Conservation (phyloP, 106 monocot genomes). For the Acanthochlamys bracteata region DNA sequence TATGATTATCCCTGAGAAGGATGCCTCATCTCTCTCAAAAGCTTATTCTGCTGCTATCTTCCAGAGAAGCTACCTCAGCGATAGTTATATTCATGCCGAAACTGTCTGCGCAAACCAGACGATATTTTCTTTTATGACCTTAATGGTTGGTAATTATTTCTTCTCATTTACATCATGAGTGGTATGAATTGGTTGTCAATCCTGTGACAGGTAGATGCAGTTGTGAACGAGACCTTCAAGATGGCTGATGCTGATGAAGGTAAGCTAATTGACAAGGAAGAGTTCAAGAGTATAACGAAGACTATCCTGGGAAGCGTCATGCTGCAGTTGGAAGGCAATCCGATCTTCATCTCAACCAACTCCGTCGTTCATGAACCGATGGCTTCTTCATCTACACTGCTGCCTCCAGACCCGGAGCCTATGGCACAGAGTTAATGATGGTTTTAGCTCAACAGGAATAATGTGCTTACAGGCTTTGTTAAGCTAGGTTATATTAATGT, state of each 20-base stretch:
- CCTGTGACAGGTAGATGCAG: constrained; percentile 45
- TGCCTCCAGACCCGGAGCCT: constrained; percentile 10
- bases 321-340: constrained; percentile 47
- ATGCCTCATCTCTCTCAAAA: no score
- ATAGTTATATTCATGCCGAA: no score
- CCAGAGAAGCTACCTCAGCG: no score
- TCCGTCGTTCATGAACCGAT: constrained; percentile 68
- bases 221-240: constrained; percentile 45
- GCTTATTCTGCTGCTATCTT: no score
- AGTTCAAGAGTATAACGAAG: constrained; percentile 53
- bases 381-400: constrained; percentile 25
- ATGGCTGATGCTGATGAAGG: constrained; percentile 45
- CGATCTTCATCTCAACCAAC: constrained; percentile 57
- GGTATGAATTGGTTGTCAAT: not conserved
- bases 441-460: no score
- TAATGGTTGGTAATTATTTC: no score
- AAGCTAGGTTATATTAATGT: no score
- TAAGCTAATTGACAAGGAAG: constrained; percentile 29
- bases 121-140: no score
- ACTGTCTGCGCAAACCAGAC: no score
- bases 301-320: constrained; percentile 60
- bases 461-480: no score
- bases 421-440: not conserved
- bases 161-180: no score
- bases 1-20: no score